Conservation (phyloP, 2,329 filamentous ascomycete species). For the Cercospora brassicicola region DNA sequence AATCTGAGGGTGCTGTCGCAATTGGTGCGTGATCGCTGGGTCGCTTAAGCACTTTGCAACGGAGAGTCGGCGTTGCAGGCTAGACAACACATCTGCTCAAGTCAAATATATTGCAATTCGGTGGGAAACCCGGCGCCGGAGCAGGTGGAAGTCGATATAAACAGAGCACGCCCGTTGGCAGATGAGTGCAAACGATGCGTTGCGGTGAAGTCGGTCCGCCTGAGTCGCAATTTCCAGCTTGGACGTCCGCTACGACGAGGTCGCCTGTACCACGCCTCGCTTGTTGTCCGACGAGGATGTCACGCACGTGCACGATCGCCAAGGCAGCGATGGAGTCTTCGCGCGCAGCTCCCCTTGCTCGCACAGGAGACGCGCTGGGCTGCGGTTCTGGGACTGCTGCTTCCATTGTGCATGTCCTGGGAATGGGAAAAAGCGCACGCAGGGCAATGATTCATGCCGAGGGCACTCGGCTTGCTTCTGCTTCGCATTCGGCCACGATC, state of each 20-base stretch:
- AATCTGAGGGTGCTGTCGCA: conserved; percentile 1
- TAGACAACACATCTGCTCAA: not conserved
- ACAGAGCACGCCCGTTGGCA: not conserved
- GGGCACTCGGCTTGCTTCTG: not conserved
- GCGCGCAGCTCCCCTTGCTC: not conserved
- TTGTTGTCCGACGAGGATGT: not conserved
- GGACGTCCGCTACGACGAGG: not conserved
- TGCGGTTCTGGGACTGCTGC: not conserved
- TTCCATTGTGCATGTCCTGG: not conserved
- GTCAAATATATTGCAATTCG: not conserved
- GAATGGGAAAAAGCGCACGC: not conserved
- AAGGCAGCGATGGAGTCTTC: not conserved
- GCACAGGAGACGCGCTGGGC: not conserved
- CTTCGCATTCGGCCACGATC: not conserved
- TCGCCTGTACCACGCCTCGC: not conserved
- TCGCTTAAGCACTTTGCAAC: not conserved
- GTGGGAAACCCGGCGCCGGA: not conserved
- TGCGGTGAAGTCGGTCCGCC: not conserved
- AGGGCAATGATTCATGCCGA: not conserved
- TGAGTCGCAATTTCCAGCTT: not conserved
- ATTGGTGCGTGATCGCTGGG: conserved; percentile 6
- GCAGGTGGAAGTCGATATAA: not conserved
- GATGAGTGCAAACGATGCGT: not conserved
- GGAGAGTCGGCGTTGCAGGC: not conserved
- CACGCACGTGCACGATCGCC: not conserved